Evolutionary conservation across 2,329 filamentous ascomycete species (phyloP).

Genomic region (Phaeosphaeria sp.): DNA sequence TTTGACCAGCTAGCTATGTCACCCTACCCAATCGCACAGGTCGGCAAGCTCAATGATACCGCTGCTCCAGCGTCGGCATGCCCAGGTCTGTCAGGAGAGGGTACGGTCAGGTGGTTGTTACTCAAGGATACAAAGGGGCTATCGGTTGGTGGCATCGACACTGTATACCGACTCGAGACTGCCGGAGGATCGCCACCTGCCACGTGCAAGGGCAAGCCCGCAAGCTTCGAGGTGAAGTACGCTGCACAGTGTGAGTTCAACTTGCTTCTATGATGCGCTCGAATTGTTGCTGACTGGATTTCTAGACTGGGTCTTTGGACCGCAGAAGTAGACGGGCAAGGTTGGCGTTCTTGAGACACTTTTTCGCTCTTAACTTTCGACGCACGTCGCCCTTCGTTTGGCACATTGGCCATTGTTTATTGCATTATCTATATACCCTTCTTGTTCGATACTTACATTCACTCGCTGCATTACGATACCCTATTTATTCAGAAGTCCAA

Average conservation of each 20-base stretch:
- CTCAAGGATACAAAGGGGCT: slow-evolving; percentile 49
- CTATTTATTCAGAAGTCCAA: slow-evolving; percentile 2
- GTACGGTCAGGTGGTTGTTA: slow-evolving; percentile 56
- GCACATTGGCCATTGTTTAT: background rate
- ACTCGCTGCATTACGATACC: slow-evolving; percentile 16
- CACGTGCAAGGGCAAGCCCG: slow-evolving; percentile 46
- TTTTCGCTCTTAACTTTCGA: slow-evolving; percentile 11
- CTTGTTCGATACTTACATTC: background rate
- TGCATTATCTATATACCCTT: background rate
- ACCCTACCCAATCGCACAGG: slow-evolving; percentile 50
- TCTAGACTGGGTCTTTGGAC: slow-evolving; percentile 54
- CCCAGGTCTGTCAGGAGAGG: slow-evolving; percentile 41
- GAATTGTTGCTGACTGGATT: slow-evolving; percentile 6
- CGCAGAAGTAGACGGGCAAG: slow-evolving; percentile 26
- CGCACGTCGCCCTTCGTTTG: slow-evolving; percentile 1
- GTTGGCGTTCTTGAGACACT: slow-evolving; percentile 3
- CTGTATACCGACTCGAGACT: slow-evolving; percentile 58
- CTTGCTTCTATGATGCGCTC: background rate
- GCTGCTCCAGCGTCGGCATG: slow-evolving; percentile 58
- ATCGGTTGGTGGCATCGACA: slow-evolving; percentile 49
- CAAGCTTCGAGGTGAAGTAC: slow-evolving; percentile 51
- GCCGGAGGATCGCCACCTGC: slow-evolving; percentile 53
- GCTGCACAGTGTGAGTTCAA: slow-evolving; percentile 45
- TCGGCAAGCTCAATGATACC: slow-evolving; percentile 58
- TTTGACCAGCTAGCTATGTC: slow-evolving; percentile 52